These are phyloP conservation scores for Glonium stellatum DNA, from an alignment of 495 filamentous ascomycete genomes.

Conservation along the genomic window DNA sequence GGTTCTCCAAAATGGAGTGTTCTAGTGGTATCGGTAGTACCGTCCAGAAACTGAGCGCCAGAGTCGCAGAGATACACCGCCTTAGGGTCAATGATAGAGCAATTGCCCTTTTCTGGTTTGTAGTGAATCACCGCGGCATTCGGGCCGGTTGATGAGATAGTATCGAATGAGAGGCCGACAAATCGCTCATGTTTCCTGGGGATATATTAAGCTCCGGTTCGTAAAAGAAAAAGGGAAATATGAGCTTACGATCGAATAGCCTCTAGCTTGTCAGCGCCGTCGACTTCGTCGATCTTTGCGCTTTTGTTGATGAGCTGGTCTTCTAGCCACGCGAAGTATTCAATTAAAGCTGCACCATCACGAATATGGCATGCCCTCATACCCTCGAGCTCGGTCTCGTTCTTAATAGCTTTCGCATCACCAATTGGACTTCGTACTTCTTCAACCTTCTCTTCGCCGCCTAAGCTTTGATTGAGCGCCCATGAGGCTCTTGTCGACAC, in stretches of 20 bases:
- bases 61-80: slow-evolving; percentile 95
- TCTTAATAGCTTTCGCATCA: slow-evolving; percentile 98
- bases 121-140: slow-evolving; percentile 99
- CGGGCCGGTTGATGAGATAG: slow-evolving; percentile 89
- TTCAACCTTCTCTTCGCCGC: slow-evolving; percentile 81
- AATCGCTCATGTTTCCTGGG: slow-evolving; percentile 64
- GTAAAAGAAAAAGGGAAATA: background rate
- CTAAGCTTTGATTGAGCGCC: slow-evolving; percentile 81
- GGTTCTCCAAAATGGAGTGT: slow-evolving; percentile 89
- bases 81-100: slow-evolving; percentile 76
- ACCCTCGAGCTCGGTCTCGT: slow-evolving; percentile 80
- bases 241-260: slow-evolving; percentile 53
- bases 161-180: slow-evolving; percentile 88
- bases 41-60: slow-evolving; percentile 89
- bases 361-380: slow-evolving; percentile 93
- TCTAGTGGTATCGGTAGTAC: slow-evolving; percentile 92
- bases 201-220: background rate
- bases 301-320: slow-evolving; percentile 71
- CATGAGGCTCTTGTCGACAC: slow-evolving; percentile 88
- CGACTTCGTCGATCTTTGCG: slow-evolving; percentile 74
- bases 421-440: slow-evolving; percentile 80
- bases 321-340: slow-evolving; percentile 97
- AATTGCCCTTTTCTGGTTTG: slow-evolving; percentile 77
- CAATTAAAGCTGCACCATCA: slow-evolving; percentile 83
- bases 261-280: slow-evolving; percentile 86